Base-by-base conservation (phyloP, 805 yeast species). In the Scheffersomyces coipomensis region DNA sequence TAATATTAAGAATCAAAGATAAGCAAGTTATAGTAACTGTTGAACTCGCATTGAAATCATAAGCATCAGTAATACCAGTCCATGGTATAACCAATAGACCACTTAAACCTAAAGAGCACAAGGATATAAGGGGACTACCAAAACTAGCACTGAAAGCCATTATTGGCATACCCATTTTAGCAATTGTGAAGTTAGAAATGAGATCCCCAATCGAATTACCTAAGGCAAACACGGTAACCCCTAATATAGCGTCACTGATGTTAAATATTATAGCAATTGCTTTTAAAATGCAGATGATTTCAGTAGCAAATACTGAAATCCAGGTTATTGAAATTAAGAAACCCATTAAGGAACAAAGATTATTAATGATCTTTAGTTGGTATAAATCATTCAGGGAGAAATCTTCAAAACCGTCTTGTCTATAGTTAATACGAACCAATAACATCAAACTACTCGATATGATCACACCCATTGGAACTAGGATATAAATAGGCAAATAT, bases 71-170 rank as follows among this genome's bases (percentile, higher is more conserved):
- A 26, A 37, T 34, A n/a, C 34, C 34, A 19, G 45, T 39, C 19
- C 39, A 41, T 2, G 42, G 39, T 3, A 47, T 35, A 4, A 53
- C 26, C 5, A 62, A 23, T 24, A 87, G 44, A 0, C 91, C 89
- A 48, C 86, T 84, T 4, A 83, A 52, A 0, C 97, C 97, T 43
- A 91, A 64, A 0, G 97, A 95, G 29, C 90, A 69, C 9, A 93
- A 65, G 38, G 89, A 84, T 30, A 93, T 58, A 41, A 91, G 62
- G 0, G 98, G 98, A 1, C 97, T 88, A 0, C 97, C 98, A 58
- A 90, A 85, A 54, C 98, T 90, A 0, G 97, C 97, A 21, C 93
- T 86, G n/a, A 93, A 68, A 0, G 97, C 97, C 85, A 91, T 85
- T 33, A 85, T 73, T 0, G 96, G 87, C 64, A 79, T 81, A 0